Percentiles rank a stretch among this genome's conserved stretches.
Evolutionary conservation across 2,329 filamentous ascomycete species (phyloP).

Genomic region (Nannizziopsis arthrosporioides): DNA sequence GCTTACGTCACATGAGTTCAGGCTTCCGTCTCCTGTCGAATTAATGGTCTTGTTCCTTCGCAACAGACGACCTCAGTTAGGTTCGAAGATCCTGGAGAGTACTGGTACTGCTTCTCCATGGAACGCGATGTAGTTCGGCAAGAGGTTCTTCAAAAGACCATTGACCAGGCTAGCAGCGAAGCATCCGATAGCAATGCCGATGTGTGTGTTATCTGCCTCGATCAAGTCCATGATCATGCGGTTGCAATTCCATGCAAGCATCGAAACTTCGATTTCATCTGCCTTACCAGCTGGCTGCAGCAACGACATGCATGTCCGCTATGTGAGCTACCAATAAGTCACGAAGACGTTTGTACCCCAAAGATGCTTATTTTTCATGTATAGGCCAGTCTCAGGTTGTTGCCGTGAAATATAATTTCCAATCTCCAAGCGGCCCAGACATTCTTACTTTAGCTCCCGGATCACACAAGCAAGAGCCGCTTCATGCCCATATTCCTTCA

Average conservation of each 20-base stretch:
- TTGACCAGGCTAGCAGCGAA: conserved; percentile 33
- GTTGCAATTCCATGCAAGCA: conserved; percentile 67
- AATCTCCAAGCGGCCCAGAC: conserved; percentile 43
- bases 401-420: conserved; percentile 55
- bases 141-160: conserved; percentile 35
- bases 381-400: conserved; percentile 42
- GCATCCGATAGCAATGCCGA: conserved; percentile 27
- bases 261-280: conserved; percentile 71
- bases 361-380: conserved; percentile 1
- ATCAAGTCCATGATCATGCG: conserved; percentile 59
- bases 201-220: conserved; percentile 80
- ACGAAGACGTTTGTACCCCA: neutral
- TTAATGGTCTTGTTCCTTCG: too few species aligned
- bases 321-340: conserved; percentile 45
- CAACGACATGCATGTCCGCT: conserved; percentile 63
- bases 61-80: too few species aligned
- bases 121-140: conserved; percentile 33
- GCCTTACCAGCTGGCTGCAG: conserved; percentile 70
- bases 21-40: too few species aligned
- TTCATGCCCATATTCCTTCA: too few species aligned
- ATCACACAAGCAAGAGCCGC: too few species aligned
- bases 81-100: too few species aligned
- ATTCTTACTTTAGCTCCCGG: too few species aligned
- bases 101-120: conserved; percentile 19
- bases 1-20: too few species aligned